Conservation (phyloP, 345 rosid genomes). For the Citrus reticulata region DNA sequence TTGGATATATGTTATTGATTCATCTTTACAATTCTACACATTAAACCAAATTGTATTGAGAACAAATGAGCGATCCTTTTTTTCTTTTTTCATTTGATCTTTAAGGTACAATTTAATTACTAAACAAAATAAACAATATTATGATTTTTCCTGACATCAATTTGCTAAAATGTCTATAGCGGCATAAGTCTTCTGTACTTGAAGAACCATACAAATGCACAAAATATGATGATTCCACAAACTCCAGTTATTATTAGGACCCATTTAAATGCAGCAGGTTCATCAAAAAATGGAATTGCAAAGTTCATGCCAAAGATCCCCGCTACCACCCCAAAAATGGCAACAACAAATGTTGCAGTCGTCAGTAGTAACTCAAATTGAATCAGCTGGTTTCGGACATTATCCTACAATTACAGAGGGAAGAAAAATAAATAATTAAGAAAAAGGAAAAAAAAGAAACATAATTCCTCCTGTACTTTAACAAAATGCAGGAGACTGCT, state of each 20-base stretch:
- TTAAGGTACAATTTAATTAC: neutral
- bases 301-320: constrained; percentile 98
- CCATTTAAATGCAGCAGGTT: constrained; percentile 78
- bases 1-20: neutral
- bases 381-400: constrained; percentile 94
- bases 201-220: constrained; percentile 86
- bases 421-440: too few species aligned
- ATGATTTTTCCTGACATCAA: neutral
- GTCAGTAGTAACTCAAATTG: constrained; percentile 93
- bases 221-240: constrained; percentile 56
- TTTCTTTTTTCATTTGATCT: neutral
- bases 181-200: constrained; percentile 92
- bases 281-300: constrained; percentile 57
- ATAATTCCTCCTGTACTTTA: neutral
- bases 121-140: neutral
- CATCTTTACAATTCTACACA: too few species aligned
- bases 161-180: constrained; percentile 32
- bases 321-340: constrained; percentile 95
- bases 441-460: neutral
- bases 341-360: constrained; percentile 89
- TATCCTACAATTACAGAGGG: constrained; percentile 53
- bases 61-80: neutral
- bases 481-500: neutral
- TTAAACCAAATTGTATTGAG: too few species aligned
- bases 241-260: constrained; percentile 69